A percentile compares a stretch with the other conserved stretches of the same genome.
phyloP scores from a whole-genome alignment of 352 stramenopile species.

The Nothophytophthora sp. region DNA sequence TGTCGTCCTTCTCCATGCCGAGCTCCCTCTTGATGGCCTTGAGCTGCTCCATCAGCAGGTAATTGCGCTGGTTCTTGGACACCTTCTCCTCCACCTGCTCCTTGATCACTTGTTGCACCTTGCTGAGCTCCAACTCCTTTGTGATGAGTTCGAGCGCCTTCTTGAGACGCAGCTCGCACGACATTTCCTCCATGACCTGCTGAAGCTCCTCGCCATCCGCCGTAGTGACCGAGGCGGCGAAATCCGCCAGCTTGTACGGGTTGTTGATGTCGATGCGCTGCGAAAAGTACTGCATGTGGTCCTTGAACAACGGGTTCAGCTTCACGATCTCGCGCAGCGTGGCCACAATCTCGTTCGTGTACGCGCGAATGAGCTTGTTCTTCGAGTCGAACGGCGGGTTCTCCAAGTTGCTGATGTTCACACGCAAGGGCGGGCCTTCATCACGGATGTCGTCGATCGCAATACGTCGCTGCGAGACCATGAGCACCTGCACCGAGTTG shows the following conservation, averaged over 20 bases:
- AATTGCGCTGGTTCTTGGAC: conserved; percentile 98
- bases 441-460: conserved; percentile 78
- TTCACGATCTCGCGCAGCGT: conserved; percentile 97
- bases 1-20: conserved; percentile 99
- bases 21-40: conserved; percentile 99
- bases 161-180: conserved; percentile 94
- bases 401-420: conserved; percentile 74
- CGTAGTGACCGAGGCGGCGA: conserved; percentile 95
- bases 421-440: conserved; percentile 53
- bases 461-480: conserved; percentile 90
- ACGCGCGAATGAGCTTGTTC: conserved; percentile 93
- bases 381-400: conserved; percentile 71
- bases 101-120: conserved; percentile 98
- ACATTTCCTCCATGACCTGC: conserved; percentile 95
- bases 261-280: conserved; percentile 95
- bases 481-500: conserved; percentile 77
- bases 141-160: conserved; percentile 96
- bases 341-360: conserved; percentile 98
- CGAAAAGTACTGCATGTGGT: conserved; percentile 98
- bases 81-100: conserved; percentile 91
- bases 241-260: conserved; percentile 98
- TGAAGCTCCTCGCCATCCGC: conserved; percentile 93
- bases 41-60: conserved; percentile 98
- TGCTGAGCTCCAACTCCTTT: conserved; percentile 96
- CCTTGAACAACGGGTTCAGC: conserved; percentile 97